Conservation (phyloP, 129 eudicot genomes). For the Flaveria bidentis region DNA sequence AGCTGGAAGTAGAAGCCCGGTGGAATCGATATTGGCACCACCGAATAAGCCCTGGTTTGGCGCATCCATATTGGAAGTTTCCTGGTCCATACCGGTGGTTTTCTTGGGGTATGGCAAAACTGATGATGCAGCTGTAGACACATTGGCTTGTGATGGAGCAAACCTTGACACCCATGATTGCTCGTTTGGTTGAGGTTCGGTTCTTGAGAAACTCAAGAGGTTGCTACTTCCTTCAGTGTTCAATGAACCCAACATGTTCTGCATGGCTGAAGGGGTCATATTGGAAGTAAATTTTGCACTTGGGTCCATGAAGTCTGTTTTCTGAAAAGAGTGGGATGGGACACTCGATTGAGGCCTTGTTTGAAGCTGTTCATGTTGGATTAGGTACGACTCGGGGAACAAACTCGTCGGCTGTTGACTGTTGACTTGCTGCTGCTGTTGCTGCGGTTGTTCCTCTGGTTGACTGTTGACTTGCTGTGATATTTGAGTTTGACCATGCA, state of each 20-base stretch:
- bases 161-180: constrained; percentile 81
- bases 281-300: constrained; percentile 49
- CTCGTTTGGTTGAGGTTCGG: constrained; percentile 58
- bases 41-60: constrained; percentile 68
- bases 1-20: constrained; percentile 80
- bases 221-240: constrained; percentile 65
- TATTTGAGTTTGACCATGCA: constrained; percentile 70
- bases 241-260: constrained; percentile 66
- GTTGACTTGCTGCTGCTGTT: constrained; percentile 31
- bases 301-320: constrained; percentile 52
- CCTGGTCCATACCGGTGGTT: constrained; percentile 54
- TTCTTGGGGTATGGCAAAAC: constrained; percentile 64
- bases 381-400: constrained; percentile 52
- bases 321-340: constrained; percentile 56
- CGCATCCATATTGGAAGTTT: constrained; percentile 59
- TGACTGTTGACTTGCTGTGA: constrained; percentile 56
- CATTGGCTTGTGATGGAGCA: constrained; percentile 48
- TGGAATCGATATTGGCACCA: constrained; percentile 62
- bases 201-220: constrained; percentile 58
- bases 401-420: constrained; percentile 38
- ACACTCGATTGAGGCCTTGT: constrained; percentile 58
- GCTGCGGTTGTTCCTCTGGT: constrained; percentile 54
- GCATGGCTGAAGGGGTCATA: constrained; percentile 55
- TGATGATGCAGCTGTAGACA: constrained; percentile 46
- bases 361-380: constrained; percentile 60